Conservation (phyloP, 2,329 filamentous ascomycete species). For the Fusarium napiforme region DNA sequence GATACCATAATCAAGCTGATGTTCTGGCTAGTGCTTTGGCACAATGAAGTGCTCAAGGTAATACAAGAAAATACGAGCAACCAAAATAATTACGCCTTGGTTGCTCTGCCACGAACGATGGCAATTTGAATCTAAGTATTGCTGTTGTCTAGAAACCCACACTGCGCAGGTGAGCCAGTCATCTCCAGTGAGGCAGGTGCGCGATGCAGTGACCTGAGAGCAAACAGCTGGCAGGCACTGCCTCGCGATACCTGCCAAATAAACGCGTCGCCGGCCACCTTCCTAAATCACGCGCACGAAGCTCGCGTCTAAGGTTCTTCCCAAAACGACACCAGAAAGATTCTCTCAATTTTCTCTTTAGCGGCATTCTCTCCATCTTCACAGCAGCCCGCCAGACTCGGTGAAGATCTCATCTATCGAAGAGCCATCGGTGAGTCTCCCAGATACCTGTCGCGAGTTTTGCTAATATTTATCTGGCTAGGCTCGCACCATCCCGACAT, state of each 20-base stretch:
- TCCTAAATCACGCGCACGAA: too few species aligned
- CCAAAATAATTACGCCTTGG: rapidly evolving
- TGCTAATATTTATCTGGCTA: not conserved
- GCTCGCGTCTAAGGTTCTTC: too few species aligned
- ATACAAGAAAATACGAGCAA: not conserved
- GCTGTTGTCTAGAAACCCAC: rapidly evolving
- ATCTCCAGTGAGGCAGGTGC: not conserved
- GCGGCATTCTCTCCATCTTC: not conserved
- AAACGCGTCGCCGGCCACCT: rapidly evolving
- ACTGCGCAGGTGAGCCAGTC: not conserved
- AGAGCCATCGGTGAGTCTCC: not conserved
- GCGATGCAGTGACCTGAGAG: not conserved
- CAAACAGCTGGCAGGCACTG: not conserved
- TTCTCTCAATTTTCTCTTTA: rapidly evolving
- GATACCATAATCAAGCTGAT: too few species aligned
- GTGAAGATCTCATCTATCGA: rapidly evolving
- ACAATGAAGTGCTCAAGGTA: not conserved
- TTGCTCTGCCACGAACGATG: rapidly evolving
- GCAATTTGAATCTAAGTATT: rapidly evolving
- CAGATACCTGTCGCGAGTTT: rapidly evolving
- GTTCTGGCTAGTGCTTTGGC: not conserved
- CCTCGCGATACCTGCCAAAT: rapidly evolving
- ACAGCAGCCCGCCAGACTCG: too few species aligned
- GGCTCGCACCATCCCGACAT: not conserved
- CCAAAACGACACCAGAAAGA: not conserved